A percentile compares a stretch with the other conserved stretches of the same genome.
Evolutionary conservation across 306 rosid species (phyloP).

Genomic region (Quercus berberidifolia): DNA sequence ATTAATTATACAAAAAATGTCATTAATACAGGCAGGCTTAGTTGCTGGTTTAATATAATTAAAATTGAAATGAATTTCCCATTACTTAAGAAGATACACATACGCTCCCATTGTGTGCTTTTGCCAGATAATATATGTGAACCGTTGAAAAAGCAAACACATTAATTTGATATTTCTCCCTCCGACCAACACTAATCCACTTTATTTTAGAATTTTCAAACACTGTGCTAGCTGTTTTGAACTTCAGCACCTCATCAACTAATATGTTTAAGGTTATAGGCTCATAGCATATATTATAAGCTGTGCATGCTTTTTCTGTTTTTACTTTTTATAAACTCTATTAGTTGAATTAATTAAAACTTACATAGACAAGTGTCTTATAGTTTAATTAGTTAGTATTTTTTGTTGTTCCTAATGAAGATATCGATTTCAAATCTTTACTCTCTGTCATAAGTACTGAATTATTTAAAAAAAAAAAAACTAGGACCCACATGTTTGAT

Average conservation of each 20-base stretch:
- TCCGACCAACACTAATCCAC: background rate
- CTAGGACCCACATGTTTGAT: background rate
- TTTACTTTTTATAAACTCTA: no score
- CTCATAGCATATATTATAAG: no score
- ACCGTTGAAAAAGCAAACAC: background rate
- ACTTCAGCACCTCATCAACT: constrained; percentile 31
- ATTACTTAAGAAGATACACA: constrained; percentile 4
- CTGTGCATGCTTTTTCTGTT: no score
- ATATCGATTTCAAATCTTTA: no score
- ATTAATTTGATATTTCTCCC: background rate
- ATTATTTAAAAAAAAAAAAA: no score
- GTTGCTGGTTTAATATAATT: background rate
- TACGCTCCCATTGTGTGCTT: background rate
- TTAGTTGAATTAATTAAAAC: no score
- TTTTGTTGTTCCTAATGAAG: fast-evolving
- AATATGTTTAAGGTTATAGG: background rate
- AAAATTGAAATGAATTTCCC: background rate
- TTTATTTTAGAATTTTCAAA: background rate
- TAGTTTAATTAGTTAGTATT: no score
- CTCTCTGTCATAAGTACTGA: no score
- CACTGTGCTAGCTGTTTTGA: constrained; percentile 25
- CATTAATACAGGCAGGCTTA: no score
- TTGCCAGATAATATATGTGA: background rate
- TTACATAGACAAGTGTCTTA: fast-evolving
- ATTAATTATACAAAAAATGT: no score